Evolutionary conservation across 345 rosid genomes (phyloP).

Genomic region (Gossypium bickii): DNA sequence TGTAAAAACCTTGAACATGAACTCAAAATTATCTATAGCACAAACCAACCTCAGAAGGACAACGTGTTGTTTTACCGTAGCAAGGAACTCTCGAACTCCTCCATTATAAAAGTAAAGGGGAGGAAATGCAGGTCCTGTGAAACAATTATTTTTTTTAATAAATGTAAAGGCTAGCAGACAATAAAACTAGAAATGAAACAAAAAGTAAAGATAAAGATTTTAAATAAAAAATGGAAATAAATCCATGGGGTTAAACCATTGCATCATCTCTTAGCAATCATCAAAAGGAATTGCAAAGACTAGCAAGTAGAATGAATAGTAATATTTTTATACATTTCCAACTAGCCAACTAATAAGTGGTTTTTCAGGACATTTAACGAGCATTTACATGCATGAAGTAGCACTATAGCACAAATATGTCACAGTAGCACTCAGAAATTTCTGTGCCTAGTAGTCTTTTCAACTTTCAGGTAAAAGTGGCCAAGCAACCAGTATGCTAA

Average conservation of each 20-base stretch:
- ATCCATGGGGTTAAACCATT: background rate
- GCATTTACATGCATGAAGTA: background rate
- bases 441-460: background rate
- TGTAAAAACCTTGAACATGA: background rate
- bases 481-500: background rate
- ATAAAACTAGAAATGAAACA: background rate
- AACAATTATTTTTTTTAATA: slow-evolving; percentile 15
- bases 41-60: slow-evolving; percentile 73
- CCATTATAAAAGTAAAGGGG: slow-evolving; percentile 94
- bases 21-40: background rate
- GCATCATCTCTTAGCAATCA: background rate
- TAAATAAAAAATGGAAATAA: background rate
- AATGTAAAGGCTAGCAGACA: background rate
- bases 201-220: background rate
- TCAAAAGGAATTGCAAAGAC: slow-evolving; percentile 2
- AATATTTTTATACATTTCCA: background rate
- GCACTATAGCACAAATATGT: background rate
- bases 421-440: background rate
- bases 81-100: slow-evolving; percentile 85
- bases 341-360: background rate
- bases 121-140: slow-evolving; percentile 85
- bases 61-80: slow-evolving; percentile 75
- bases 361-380: background rate
- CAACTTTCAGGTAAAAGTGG: background rate
- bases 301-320: background rate